Evolutionary conservation across 106 monocot genomes (phyloP).

Genomic region (Platanthera zijinensis): DNA sequence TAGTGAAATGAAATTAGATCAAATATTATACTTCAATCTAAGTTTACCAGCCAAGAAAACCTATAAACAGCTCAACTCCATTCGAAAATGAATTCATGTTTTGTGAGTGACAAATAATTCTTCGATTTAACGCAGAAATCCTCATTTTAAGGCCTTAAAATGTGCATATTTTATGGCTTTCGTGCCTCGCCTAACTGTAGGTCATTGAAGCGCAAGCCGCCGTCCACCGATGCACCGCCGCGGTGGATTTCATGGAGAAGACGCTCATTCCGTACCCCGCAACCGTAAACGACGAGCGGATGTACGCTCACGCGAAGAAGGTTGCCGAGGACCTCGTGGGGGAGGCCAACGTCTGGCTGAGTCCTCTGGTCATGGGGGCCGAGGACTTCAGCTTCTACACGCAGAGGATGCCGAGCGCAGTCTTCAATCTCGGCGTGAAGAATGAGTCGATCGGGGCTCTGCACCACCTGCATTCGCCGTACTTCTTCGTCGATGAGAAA

Average conservation of each 20-base stretch:
- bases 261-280: constrained; percentile 40
- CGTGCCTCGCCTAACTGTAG: constrained; percentile 12
- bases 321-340: constrained; percentile 39
- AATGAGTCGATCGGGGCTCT: constrained; percentile 30
- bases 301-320: constrained; percentile 41
- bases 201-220: constrained; percentile 39
- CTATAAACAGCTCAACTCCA: too few species aligned
- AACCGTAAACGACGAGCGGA: constrained; percentile 37
- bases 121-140: too few species aligned
- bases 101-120: too few species aligned
- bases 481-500: constrained; percentile 55
- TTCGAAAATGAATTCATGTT: too few species aligned
- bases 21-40: too few species aligned
- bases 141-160: too few species aligned
- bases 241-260: constrained; percentile 39
- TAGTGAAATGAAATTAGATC: too few species aligned
- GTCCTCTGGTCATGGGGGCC: constrained; percentile 26
- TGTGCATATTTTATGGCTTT: too few species aligned
- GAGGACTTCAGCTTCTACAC: constrained; percentile 76
- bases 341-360: constrained; percentile 14
- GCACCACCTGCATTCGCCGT: constrained; percentile 38
- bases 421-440: constrained; percentile 42
- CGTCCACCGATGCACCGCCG: constrained; percentile 38
- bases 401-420: constrained; percentile 32
- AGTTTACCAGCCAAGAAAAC: too few species aligned